A percentile compares a stretch with the other conserved stretches of the same genome.
Evolutionary conservation across 2,329 filamentous ascomycete genomes (phyloP).

Genomic region (Talaromyces amestolkiae): DNA sequence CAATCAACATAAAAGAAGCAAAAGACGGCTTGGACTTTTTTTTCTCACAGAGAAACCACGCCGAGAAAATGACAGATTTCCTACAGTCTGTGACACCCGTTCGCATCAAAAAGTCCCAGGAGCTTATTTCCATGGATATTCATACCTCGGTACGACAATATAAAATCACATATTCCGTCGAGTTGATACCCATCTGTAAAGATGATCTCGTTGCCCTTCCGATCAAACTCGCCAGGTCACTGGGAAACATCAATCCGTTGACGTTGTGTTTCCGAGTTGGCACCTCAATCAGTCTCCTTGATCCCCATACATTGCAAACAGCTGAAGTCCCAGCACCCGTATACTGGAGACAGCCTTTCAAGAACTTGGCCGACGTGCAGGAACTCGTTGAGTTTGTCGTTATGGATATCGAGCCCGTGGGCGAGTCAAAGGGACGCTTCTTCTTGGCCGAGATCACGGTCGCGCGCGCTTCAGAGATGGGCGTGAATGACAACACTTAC

Average conservation of each 20-base stretch:
- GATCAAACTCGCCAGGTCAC: slow-evolving; percentile 78
- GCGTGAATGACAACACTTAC: slow-evolving; percentile 81
- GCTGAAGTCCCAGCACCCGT: slow-evolving; percentile 77
- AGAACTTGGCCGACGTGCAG: slow-evolving; percentile 74
- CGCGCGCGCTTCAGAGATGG: slow-evolving; percentile 80
- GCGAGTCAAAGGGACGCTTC: slow-evolving; percentile 74
- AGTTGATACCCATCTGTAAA: slow-evolving; percentile 92
- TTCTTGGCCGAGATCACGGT: slow-evolving; percentile 84
- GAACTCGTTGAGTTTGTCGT: slow-evolving; percentile 90
- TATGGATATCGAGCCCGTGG: slow-evolving; percentile 85
- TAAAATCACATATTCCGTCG: slow-evolving; percentile 89
- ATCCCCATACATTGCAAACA: slow-evolving; percentile 86
- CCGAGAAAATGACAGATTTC: slow-evolving; percentile 90
- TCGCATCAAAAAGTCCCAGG: slow-evolving; percentile 78
- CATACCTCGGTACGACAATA: slow-evolving; percentile 89
- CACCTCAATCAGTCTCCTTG: slow-evolving; percentile 83
- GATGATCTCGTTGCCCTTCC: slow-evolving; percentile 94
- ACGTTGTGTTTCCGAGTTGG: slow-evolving; percentile 84
- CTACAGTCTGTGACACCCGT: slow-evolving; percentile 77
- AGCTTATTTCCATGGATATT: slow-evolving; percentile 88
- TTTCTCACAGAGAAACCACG: slow-evolving; percentile 84
- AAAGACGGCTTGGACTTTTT: slow-evolving; percentile 96
- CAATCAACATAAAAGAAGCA: slow-evolving; percentile 96
- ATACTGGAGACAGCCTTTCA: slow-evolving; percentile 91
- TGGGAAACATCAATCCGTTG: slow-evolving; percentile 85